phyloP scores from a whole-genome alignment of 768 basidiomycete species.

The Trametes coccinea region DNA sequence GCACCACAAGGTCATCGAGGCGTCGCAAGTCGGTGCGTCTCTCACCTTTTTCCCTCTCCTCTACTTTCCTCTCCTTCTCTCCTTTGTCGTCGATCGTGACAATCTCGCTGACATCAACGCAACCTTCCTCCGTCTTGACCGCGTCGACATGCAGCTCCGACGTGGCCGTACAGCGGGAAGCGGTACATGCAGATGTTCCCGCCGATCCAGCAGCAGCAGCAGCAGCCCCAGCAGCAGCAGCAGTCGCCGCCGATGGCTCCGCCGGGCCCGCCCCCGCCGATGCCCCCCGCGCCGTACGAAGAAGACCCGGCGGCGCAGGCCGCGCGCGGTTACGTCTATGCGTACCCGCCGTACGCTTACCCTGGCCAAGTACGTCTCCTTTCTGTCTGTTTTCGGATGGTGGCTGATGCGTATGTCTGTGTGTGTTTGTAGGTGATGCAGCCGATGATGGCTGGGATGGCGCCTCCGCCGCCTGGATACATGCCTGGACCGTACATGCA shows the following conservation, averaged over 20 bases:
- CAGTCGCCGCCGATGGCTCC: slow-evolving; percentile 67
- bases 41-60: no score
- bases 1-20: slow-evolving; percentile 76
- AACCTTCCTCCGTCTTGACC: slow-evolving; percentile 1
- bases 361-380: slow-evolving; percentile 64
- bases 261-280: slow-evolving; percentile 64
- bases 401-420: not conserved
- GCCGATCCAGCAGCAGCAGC: slow-evolving; percentile 41
- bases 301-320: slow-evolving; percentile 68
- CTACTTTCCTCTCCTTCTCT: no score
- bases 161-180: slow-evolving; percentile 92
- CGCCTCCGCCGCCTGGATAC: slow-evolving; percentile 78
- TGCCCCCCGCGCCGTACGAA: slow-evolving; percentile 77
- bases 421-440: slow-evolving; percentile 30
- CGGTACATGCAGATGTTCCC: slow-evolving; percentile 81
- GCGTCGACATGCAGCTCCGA: slow-evolving; percentile 48
- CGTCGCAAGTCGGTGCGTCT: slow-evolving; percentile 70
- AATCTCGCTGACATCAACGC: not conserved
- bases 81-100: not conserved
- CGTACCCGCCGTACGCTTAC: slow-evolving; percentile 75
- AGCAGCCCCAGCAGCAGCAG: slow-evolving; percentile 49
- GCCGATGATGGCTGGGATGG: slow-evolving; percentile 88
- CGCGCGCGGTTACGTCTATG: slow-evolving; percentile 64
- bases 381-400: no score
- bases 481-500: slow-evolving; percentile 84